These are phyloP conservation scores for Suillus decipiens DNA, from an alignment of 768 basidiomycete species.

Conservation along the genomic window DNA sequence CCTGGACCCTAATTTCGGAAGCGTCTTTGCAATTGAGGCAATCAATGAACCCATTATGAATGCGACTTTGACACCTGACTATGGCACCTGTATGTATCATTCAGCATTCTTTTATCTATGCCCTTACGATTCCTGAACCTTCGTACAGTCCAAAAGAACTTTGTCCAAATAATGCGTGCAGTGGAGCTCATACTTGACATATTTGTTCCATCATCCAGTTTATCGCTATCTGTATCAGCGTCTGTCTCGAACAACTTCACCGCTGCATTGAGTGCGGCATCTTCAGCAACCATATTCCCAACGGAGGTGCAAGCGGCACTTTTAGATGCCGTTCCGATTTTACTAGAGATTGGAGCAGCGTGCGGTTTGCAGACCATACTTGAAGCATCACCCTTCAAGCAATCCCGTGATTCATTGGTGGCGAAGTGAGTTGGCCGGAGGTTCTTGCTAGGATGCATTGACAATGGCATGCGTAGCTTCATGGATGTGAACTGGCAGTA, in stretches of 20 bases:
- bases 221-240: slow-evolving; percentile 2
- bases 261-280: slow-evolving; percentile 32
- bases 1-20: slow-evolving; percentile 62
- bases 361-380: slow-evolving; percentile 26
- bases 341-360: slow-evolving; percentile 30
- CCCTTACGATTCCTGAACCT: slow-evolving; percentile 6
- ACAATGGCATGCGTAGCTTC: slow-evolving; percentile 46
- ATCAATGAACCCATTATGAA: slow-evolving; percentile 81
- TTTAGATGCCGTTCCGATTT: slow-evolving; percentile 36
- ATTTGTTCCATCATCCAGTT: slow-evolving; percentile 23
- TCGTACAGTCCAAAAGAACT: slow-evolving; percentile 63
- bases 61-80: slow-evolving; percentile 63
- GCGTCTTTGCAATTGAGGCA: slow-evolving; percentile 72
- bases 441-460: neutral
- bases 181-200: slow-evolving; percentile 66
- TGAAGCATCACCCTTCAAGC: slow-evolving; percentile 22
- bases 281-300: slow-evolving; percentile 23
- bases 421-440: slow-evolving; percentile 36
- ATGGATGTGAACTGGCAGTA: slow-evolving; percentile 83
- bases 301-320: slow-evolving; percentile 35
- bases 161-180: slow-evolving; percentile 63
- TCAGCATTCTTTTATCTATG: neutral
- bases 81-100: slow-evolving; percentile 60
- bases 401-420: slow-evolving; percentile 29
- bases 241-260: slow-evolving; percentile 37